phyloP scores from a whole-genome alignment of 495 filamentous ascomycete species.

The Lichenothelia convexa region DNA sequence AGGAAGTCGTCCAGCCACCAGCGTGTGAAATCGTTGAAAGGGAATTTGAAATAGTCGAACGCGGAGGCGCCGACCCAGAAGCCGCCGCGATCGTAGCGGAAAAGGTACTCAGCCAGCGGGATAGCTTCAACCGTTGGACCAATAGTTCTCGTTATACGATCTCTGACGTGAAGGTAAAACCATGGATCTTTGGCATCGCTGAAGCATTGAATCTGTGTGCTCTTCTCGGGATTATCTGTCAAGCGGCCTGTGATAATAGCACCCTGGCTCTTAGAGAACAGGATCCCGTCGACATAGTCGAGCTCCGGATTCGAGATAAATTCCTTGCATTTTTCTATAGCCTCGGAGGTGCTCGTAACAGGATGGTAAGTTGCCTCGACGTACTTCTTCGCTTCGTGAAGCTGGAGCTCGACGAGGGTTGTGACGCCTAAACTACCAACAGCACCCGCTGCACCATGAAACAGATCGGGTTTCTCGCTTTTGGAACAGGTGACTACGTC shows the following conservation, averaged over 20 bases:
- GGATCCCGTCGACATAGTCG: conserved; percentile 39
- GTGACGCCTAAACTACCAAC: conserved; percentile 35
- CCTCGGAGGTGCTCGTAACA: conserved; percentile 21
- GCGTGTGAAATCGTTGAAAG: conserved; percentile 35
- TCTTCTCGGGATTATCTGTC: conserved; percentile 12
- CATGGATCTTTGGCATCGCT: conserved; percentile 33
- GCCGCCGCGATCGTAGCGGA: conserved; percentile 44
- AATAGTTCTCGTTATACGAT: conserved; percentile 2
- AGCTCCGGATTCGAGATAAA: conserved; percentile 17
- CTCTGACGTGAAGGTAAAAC: conserved; percentile 36
- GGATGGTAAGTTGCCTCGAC: conserved; percentile 34
- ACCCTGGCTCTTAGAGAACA: conserved; percentile 26
- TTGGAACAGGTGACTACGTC: conserved; percentile 25
- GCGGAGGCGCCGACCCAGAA: conserved; percentile 36
- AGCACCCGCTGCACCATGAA: conserved; percentile 32
- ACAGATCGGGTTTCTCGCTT: conserved; percentile 26
- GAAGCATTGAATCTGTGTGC: conserved; percentile 22
- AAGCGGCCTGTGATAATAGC: conserved; percentile 32
- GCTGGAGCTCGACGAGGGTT: conserved; percentile 33
- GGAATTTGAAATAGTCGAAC: conserved; percentile 36
- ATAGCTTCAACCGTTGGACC: conserved; percentile 25
- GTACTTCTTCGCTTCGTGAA: conserved; percentile 27
- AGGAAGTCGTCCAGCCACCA: conserved; percentile 34
- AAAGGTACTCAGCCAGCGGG: conserved; percentile 39
- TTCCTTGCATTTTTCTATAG: conserved; percentile 21